Conservation (phyloP, 495 filamentous ascomycete genomes). For the Filosporella fistucella region DNA sequence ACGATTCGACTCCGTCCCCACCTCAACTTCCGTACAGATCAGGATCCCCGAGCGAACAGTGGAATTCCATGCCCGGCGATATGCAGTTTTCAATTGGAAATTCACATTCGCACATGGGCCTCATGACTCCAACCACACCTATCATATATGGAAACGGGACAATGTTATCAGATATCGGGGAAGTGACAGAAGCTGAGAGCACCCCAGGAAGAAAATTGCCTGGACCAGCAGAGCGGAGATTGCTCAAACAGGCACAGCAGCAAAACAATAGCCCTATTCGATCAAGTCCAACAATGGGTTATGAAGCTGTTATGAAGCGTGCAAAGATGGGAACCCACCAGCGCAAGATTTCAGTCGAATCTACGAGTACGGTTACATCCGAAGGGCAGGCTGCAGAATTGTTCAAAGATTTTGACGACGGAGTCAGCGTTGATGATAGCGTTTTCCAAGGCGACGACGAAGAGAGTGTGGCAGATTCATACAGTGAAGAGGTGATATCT, state of each 20-base stretch:
- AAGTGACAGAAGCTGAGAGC: constrained; percentile 59
- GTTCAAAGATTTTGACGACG: constrained; percentile 53
- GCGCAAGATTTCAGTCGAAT: constrained; percentile 27
- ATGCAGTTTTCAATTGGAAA: constrained; percentile 26
- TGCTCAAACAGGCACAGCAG: constrained; percentile 18
- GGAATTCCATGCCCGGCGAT: constrained; percentile 12
- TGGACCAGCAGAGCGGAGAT: constrained; percentile 20
- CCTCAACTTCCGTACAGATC: constrained; percentile 11
- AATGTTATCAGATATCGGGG: constrained; percentile 70
- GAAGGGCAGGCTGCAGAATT: constrained; percentile 34
- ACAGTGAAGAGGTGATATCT: constrained; percentile 20
- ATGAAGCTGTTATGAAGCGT: constrained; percentile 34
- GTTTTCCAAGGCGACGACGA: constrained; percentile 56
- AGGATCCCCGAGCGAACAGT: constrained; percentile 9
- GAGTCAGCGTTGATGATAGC: constrained; percentile 51
- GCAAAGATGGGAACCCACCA: constrained; percentile 27
- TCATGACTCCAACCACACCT: constrained; percentile 48
- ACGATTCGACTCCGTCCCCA: constrained; percentile 48
- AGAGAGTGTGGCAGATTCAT: constrained; percentile 46
- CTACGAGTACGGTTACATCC: constrained; percentile 45
- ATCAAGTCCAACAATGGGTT: constrained; percentile 34
- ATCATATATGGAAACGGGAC: constrained; percentile 59
- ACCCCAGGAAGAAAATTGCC: constrained; percentile 30
- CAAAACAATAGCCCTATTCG: constrained; percentile 15
- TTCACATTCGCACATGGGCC: constrained; percentile 36